Base-by-base conservation (phyloP, 2,329 filamentous ascomycete species). In the Alternaria viburni region DNA sequence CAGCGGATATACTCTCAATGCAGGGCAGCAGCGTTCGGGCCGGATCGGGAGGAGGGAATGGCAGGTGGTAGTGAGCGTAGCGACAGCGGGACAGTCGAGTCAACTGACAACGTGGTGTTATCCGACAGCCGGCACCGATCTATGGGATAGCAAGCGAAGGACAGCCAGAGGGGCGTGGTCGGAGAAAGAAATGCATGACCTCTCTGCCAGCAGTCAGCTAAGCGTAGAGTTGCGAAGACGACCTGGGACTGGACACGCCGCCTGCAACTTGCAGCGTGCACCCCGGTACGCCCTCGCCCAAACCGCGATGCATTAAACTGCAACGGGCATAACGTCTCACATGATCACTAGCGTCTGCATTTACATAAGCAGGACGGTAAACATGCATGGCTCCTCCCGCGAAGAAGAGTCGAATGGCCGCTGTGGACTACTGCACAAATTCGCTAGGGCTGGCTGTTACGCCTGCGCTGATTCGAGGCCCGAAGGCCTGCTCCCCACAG, bases 151-250 rank as follows among this genome's bases (percentile, higher is more conserved):
- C 61, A 69, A 55, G 65, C 67, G 62, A 65, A 66, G 64, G 67
- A 65, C 66, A 65, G 66, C 66, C 68, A 64, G 74, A 70, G 74
- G 74, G 74, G 74, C 73, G 75, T 69, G 70, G 71, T 67, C 65
- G 60, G 69, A 62, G 69, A 68, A 67, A 71, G 68, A 71, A 76
- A 72, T 64, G 71, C 75, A 79, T 78, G 73, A 73, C 74, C 74
- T 72, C 63, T 72, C 36, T 57, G 67, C 66, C 70, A 75, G 74
- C 70, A 64, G 76, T 76, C 75, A 77, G 76, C 74, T 71, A 73
- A 75, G 73, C 71, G 73, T 77, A 75, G 72, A 76, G 73, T 73
- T 74, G 72, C 71, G 72, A 74, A 69, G 71, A 69, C 68, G 62
- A 69, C 36, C 36, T 41, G 36, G 36, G 36, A 41, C 62, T 71